Base-by-base conservation (phyloP, 495 filamentous ascomycete genomes). In the Podospora pseudopauciseta region DNA sequence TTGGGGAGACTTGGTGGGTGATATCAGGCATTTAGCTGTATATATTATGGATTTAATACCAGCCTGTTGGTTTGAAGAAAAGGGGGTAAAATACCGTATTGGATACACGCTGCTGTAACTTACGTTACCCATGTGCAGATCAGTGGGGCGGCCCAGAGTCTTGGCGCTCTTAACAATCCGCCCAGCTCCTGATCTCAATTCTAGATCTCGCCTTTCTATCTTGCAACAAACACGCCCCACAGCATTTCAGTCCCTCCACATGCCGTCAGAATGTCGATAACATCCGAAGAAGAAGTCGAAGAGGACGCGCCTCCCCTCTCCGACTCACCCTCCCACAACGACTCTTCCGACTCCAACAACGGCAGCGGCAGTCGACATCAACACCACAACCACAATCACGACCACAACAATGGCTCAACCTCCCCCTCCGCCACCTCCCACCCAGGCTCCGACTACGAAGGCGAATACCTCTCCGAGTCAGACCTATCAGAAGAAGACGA, bases 251-350 rank as follows among this genome's bases (percentile, higher is more conserved):
- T 34, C 18, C 64, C 44, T 4, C 19, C 62, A 49, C 61, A 68
- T 71, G 70, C 65, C 65, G 64, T 11, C 64, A 75, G 68, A 57
- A 86, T 85, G 82, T 75, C 83, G 27, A 70, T 80, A 65, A 80
- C 75, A 26, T 83, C 82, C n/a, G 83, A 83, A 69, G 83, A 83
- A 58, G 80, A 82, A 20, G 80, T 80, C 53, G 83, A 82, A n/a
- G 80, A 81, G 28, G 79, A 78, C 27, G 70, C 19, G 19, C 57
- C 69, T 13, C 74, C 78, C 68, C 74, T 81, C 68, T 80, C 78
- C n/a, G 77, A 79, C 57, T 62, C 60, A 1, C 28, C 57, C 58
- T 68, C 73, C 23, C 65, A 60, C 58, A 39, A 64, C 56, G 70
- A 72, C 63, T 63, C 65, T 15, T 70, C 71, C 53, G 53, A 66